Evolutionary conservation across 176 grass and related monocot species (phyloP).

Genomic region (Aegilops longissima): DNA sequence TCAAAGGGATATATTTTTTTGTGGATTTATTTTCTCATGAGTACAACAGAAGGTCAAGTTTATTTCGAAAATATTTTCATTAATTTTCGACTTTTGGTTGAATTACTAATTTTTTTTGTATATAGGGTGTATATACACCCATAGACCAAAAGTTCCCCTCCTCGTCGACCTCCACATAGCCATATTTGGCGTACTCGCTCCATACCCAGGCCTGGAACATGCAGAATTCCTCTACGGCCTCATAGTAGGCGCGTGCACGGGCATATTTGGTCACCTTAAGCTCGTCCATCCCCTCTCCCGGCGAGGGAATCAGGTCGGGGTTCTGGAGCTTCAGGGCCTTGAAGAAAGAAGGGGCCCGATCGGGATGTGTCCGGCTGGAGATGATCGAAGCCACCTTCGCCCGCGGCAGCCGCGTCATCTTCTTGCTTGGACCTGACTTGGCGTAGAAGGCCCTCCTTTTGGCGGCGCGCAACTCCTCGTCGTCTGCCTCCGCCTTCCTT

Average conservation of each 20-base stretch:
- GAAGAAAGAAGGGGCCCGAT: neutral
- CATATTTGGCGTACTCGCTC: neutral
- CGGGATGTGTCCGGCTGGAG: neutral
- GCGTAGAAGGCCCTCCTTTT: too few species aligned
- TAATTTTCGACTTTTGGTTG: too few species aligned
- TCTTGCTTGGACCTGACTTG: neutral
- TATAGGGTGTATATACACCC: too few species aligned
- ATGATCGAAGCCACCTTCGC: neutral
- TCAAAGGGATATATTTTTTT: too few species aligned
- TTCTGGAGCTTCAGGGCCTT: neutral
- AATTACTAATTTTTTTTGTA: too few species aligned
- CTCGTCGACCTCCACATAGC: neutral
- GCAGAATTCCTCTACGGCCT: neutral
- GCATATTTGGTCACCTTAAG: too few species aligned
- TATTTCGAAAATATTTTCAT: too few species aligned
- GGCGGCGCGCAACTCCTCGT: too few species aligned
- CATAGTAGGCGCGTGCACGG: neutral
- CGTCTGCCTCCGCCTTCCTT: too few species aligned
- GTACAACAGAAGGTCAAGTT: too few species aligned
- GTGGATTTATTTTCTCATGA: too few species aligned
- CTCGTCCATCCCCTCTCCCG: neutral
- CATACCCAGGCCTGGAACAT: neutral
- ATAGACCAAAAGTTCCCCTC: too few species aligned
- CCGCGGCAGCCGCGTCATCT: neutral
- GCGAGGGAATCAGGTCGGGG: neutral